These are phyloP conservation scores for Kodamaea derodonti DNA, from an alignment of 1,139 yeast genomes.

Conservation along the genomic window DNA sequence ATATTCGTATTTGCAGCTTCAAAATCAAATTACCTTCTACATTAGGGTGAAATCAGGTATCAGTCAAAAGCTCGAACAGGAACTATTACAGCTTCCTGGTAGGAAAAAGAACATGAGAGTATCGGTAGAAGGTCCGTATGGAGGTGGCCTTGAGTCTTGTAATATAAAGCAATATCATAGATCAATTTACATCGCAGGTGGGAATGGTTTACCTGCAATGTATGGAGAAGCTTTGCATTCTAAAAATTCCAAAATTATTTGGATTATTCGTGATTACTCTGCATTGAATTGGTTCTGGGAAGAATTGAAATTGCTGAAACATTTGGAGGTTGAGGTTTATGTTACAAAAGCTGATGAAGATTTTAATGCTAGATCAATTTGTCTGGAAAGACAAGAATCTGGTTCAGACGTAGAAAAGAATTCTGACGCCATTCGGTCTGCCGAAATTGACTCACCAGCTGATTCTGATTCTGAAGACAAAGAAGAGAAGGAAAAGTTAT, in stretches of 20 bases:
- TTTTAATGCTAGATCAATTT: neutral
- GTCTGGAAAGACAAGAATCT: neutral
- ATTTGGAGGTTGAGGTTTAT: neutral
- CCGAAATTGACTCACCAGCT: neutral
- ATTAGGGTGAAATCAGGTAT: conserved; percentile 37
- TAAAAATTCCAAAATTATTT: conserved; percentile 36
- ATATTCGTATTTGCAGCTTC: conserved; percentile 24
- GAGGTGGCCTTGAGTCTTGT: conserved; percentile 25
- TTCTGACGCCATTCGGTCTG: neutral
- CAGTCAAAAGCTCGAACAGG: conserved; percentile 26
- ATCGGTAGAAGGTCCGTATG: conserved; percentile 47
- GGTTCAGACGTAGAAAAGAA: neutral
- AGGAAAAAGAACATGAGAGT: conserved; percentile 27
- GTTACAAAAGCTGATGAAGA: neutral
- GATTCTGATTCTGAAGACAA: neutral
- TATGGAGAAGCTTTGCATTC: conserved; percentile 34
- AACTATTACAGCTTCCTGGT: conserved; percentile 20
- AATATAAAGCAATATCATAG: conserved; percentile 33
- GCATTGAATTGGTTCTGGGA: conserved; percentile 44
- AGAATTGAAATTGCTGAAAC: neutral
- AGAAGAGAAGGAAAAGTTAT: neutral
- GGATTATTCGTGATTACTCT: conserved; percentile 49
- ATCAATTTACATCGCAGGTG: conserved; percentile 42
- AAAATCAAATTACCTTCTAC: conserved; percentile 26
- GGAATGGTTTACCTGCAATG: conserved; percentile 48